A percentile compares a stretch with the other conserved stretches of the same genome.
phyloP scores from a whole-genome alignment of 2,329 filamentous ascomycete species.

The Sclerotinia subarctica region DNA sequence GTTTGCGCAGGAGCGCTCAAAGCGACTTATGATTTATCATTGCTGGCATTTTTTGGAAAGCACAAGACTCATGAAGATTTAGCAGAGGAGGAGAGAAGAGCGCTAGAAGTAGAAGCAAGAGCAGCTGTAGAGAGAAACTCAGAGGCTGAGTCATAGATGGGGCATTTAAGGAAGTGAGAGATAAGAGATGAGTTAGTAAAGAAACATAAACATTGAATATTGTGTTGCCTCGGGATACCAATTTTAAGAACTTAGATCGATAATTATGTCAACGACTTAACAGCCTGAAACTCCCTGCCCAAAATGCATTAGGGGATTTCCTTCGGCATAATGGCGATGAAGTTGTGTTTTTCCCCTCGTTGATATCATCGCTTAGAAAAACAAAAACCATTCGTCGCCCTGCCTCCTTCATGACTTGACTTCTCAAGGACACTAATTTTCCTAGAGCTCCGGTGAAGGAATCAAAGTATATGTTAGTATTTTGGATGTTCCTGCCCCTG shows the following conservation, averaged over 20 bases:
- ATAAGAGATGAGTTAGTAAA: not conserved
- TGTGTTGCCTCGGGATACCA: not conserved
- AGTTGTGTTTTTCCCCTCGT: not conserved
- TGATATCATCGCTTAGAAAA: not conserved
- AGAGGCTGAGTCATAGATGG: slow-evolving; percentile 15
- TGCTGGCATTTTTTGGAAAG: slow-evolving; percentile 49
- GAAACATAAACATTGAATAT: not conserved
- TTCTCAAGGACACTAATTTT: not conserved
- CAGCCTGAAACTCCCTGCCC: not conserved
- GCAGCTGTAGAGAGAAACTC: slow-evolving; percentile 26
- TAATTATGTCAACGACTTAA: not conserved
- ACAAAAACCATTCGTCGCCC: not conserved
- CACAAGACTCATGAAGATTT: slow-evolving; percentile 36
- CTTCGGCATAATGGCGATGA: not conserved
- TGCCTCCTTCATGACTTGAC: not conserved
- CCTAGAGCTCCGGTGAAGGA: too few relatives aligned
- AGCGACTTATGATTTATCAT: slow-evolving; percentile 56
- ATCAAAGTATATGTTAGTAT: not conserved
- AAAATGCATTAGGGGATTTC: not conserved
- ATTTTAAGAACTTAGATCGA: not conserved
- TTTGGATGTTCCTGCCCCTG: not conserved
- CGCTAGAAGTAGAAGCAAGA: slow-evolving; percentile 27
- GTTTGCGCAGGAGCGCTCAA: slow-evolving; percentile 62
- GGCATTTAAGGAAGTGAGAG: too few relatives aligned
- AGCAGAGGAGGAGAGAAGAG: slow-evolving; percentile 27